Evolutionary conservation across 2,329 filamentous ascomycete genomes (phyloP).

Genomic region (Fusarium pseudoanthophilum): DNA sequence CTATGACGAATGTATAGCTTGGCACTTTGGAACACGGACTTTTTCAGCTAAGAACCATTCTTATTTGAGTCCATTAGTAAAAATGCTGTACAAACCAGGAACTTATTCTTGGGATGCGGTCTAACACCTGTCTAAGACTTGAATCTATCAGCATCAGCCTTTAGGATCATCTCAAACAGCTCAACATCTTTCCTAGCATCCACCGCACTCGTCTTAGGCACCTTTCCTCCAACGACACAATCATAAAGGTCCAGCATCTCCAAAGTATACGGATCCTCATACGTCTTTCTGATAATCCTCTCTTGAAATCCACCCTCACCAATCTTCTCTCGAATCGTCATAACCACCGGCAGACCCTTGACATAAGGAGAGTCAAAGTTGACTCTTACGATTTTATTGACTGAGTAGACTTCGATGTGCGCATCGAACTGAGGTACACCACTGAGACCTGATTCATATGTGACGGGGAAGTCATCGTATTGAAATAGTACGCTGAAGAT

Average conservation of each 20-base stretch:
- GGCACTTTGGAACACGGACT: background rate
- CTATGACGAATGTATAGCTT: background rate
- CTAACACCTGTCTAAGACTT: background rate
- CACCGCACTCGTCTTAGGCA: constrained; percentile 44
- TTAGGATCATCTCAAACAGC: constrained; percentile 34
- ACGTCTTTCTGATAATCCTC: constrained; percentile 55
- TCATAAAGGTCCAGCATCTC: constrained; percentile 51
- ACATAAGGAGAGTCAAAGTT: constrained; percentile 68
- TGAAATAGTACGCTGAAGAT: constrained; percentile 56
- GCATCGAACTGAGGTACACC: constrained; percentile 64
- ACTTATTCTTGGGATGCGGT: rapidly evolving
- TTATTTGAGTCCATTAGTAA: background rate
- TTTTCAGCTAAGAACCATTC: rapidly evolving
- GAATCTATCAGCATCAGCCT: background rate
- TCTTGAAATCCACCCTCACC: constrained; percentile 53
- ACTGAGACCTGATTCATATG: constrained; percentile 68
- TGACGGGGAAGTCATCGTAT: constrained; percentile 60
- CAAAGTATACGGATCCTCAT: constrained; percentile 54
- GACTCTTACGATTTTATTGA: constrained; percentile 64
- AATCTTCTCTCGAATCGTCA: constrained; percentile 56
- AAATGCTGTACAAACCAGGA: no score
- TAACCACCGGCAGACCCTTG: constrained; percentile 63
- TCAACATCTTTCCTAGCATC: constrained; percentile 48
- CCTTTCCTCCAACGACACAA: constrained; percentile 33
- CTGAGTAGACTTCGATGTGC: constrained; percentile 62